These are phyloP conservation scores for Penicillium silybi DNA, from an alignment of 495 filamentous ascomycete genomes.

Conservation along the genomic window DNA sequence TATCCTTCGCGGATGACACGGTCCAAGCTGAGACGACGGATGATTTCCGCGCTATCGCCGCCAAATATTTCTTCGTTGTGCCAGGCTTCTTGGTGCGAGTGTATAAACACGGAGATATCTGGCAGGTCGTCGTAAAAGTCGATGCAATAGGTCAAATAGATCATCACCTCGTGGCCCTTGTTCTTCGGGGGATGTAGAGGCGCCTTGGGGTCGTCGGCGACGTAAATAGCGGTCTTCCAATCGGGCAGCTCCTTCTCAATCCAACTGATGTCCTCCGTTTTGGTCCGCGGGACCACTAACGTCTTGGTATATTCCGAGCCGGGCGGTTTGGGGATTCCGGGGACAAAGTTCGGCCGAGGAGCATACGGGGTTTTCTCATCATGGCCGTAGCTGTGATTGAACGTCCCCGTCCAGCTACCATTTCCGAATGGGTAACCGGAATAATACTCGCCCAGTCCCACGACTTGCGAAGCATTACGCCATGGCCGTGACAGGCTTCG, in stretches of 20 bases:
- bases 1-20: slow-evolving; percentile 56
- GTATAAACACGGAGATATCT: slow-evolving; percentile 67
- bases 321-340: slow-evolving; percentile 40
- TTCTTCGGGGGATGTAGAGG: slow-evolving; percentile 62
- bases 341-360: slow-evolving; percentile 31
- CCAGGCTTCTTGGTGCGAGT: slow-evolving; percentile 63
- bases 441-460: slow-evolving; percentile 33
- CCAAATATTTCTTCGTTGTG: slow-evolving; percentile 57
- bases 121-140: slow-evolving; percentile 67
- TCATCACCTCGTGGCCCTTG: slow-evolving; percentile 75
- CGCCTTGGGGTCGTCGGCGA: slow-evolving; percentile 58
- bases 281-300: slow-evolving; percentile 56
- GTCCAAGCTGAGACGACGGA: slow-evolving; percentile 49
- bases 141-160: slow-evolving; percentile 69
- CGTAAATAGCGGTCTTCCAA: slow-evolving; percentile 59
- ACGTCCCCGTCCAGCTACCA: slow-evolving; percentile 9
- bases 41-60: slow-evolving; percentile 49
- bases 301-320: slow-evolving; percentile 44
- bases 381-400: slow-evolving; percentile 23
- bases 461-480: slow-evolving; percentile 29
- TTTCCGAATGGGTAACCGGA: slow-evolving; percentile 18
- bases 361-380: slow-evolving; percentile 24
- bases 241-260: slow-evolving; percentile 52
- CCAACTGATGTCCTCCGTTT: slow-evolving; percentile 58
- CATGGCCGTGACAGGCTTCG: slow-evolving; percentile 33